Conservation (phyloP, 352 stramenopile species). For the Plasmopara muralis region DNA sequence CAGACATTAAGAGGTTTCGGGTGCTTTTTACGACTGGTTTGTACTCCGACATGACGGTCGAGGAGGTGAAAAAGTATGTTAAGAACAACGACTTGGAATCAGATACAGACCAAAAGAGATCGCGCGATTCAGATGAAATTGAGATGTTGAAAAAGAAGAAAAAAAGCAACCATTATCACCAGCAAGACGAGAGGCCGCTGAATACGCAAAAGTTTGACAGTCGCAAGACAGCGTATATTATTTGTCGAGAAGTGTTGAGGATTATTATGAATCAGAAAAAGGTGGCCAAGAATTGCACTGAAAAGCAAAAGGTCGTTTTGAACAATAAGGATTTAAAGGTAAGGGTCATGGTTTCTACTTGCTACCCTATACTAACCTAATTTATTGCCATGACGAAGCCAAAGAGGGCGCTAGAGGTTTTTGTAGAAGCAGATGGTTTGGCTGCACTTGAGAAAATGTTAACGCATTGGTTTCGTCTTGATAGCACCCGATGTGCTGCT, state of each 20-base stretch:
- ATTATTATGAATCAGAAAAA: slow-evolving; percentile 51
- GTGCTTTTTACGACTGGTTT: slow-evolving; percentile 40
- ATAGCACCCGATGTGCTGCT: slow-evolving; percentile 33
- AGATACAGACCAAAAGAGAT: slow-evolving; percentile 15
- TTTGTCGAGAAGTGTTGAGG: slow-evolving; percentile 41
- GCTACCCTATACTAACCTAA: too few species aligned
- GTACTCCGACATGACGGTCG: slow-evolving; percentile 38
- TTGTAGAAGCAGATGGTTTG: slow-evolving; percentile 59
- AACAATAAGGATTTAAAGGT: slow-evolving; percentile 62
- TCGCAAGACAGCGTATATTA: slow-evolving; percentile 36
- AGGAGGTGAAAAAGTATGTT: slow-evolving; percentile 25
- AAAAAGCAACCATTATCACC: slow-evolving; percentile 15
- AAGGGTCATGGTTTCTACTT: neutral
- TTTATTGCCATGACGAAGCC: slow-evolving; percentile 17
- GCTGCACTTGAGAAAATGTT: slow-evolving; percentile 44
- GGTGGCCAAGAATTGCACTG: slow-evolving; percentile 34
- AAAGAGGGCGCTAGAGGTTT: slow-evolving; percentile 46
- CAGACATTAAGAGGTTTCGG: slow-evolving; percentile 33
- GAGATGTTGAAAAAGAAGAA: slow-evolving; percentile 10
- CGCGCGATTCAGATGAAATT: slow-evolving; percentile 6
- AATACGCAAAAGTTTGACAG: slow-evolving; percentile 44
- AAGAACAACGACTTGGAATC: slow-evolving; percentile 5
- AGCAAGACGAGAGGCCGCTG: slow-evolving; percentile 25
- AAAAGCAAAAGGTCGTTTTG: slow-evolving; percentile 52
- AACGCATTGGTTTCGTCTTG: slow-evolving; percentile 41